phyloP scores from a whole-genome alignment of 2,329 filamentous ascomycete genomes.

The Davidsoniella neocaledoniae region DNA sequence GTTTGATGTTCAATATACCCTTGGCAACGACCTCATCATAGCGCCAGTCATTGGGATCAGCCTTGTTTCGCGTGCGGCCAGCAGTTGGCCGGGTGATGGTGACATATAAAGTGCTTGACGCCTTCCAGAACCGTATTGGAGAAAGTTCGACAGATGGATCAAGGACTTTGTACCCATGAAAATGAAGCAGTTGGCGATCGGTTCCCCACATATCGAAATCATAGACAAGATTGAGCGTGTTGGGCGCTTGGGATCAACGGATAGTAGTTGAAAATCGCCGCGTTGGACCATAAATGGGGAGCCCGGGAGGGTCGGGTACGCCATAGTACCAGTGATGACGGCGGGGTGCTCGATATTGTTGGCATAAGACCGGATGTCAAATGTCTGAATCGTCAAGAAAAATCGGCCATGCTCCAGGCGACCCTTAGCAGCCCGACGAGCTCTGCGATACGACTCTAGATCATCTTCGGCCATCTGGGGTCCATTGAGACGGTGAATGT shows the following conservation, averaged over 20 bases:
- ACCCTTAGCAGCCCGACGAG: constrained; percentile 34
- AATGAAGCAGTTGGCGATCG: constrained; percentile 34
- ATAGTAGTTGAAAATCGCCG: constrained; percentile 41
- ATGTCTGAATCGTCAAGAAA: constrained; percentile 40
- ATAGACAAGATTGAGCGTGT: constrained; percentile 43
- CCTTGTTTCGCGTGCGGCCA: constrained; percentile 15
- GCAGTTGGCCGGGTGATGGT: constrained; percentile 30
- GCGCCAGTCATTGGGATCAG: constrained; percentile 24
- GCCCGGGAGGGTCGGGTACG: constrained; percentile 34
- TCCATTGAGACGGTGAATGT: constrained; percentile 34
- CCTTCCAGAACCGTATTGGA: constrained; percentile 39
- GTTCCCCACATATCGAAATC: constrained; percentile 42
- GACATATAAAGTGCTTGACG: constrained; percentile 45
- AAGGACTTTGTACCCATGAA: constrained; percentile 46
- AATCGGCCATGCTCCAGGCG: constrained; percentile 39
- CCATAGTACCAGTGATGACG: constrained; percentile 42
- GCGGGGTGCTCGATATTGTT: constrained; percentile 31
- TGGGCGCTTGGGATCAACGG: constrained; percentile 31
- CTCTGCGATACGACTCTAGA: constrained; percentile 34
- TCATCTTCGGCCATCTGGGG: constrained; percentile 25
- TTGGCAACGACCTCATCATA: constrained; percentile 33
- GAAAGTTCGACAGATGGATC: constrained; percentile 42
- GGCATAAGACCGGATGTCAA: constrained; percentile 32
- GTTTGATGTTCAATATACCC: constrained; percentile 40
- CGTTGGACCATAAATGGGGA: constrained; percentile 44